A percentile compares a stretch with the other conserved stretches of the same genome.
Conservation (phyloP, 169 alveolate species). For the Eimeria maxima region DNA sequence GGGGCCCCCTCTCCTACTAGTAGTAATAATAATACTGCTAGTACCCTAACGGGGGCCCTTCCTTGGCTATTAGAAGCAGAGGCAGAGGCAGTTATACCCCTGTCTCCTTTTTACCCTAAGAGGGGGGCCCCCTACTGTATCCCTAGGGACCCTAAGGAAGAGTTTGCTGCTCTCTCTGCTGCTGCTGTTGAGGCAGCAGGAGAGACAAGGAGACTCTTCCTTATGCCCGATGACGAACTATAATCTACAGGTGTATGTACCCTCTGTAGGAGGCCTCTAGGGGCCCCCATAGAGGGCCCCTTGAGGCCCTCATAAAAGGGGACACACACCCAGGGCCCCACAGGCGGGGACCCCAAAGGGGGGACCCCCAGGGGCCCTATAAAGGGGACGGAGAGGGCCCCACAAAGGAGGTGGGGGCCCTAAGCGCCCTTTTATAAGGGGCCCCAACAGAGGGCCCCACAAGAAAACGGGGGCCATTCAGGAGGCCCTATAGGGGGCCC, state of each 20-base stretch:
- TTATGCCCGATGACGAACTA: constrained; percentile 27
- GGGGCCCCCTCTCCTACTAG: not conserved
- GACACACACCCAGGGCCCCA: no score
- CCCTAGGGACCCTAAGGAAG: not conserved
- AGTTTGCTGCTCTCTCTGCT: constrained; percentile 9
- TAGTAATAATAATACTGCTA: not conserved
- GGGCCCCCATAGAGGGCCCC: no score
- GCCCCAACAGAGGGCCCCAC: constrained; percentile 29
- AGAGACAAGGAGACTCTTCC: constrained; percentile 18
- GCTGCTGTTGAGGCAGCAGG: constrained; percentile 33
- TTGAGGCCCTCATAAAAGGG: no score
- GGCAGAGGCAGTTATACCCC: not conserved
- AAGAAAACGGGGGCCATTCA: not conserved
- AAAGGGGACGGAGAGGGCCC: not conserved
- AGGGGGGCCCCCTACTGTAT: not conserved
- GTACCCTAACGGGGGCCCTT: not conserved
- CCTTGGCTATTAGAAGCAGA: constrained; percentile 24
- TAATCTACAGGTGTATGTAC: not conserved
- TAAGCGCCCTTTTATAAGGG: not conserved
- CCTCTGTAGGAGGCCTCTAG: no score
- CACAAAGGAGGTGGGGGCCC: not conserved
- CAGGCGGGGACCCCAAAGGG: no score
- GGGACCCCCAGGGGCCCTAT: no score
- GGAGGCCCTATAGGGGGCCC: not conserved
- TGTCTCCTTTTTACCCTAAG: not conserved